phyloP scores from a whole-genome alignment of 2,329 filamentous ascomycete species.

The Biscogniauxia mediterranea region DNA sequence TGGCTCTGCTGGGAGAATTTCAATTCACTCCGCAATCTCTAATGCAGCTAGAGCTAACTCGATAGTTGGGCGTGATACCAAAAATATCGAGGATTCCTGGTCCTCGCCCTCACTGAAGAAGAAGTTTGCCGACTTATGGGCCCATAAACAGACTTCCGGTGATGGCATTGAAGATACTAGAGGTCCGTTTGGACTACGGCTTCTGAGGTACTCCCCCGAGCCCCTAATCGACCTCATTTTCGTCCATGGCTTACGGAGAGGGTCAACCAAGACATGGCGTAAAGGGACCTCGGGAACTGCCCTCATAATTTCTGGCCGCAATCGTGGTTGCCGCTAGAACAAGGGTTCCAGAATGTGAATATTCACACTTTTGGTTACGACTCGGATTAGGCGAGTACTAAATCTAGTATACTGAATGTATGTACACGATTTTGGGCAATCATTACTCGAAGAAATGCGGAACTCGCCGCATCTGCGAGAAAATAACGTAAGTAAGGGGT shows the following conservation, averaged over 20 bases:
- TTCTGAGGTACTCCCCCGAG: conserved; percentile 28
- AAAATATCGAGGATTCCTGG: not conserved
- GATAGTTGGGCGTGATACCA: not conserved
- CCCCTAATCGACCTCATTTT: conserved; percentile 40
- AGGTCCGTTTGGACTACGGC: conserved; percentile 26
- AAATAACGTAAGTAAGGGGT: not conserved
- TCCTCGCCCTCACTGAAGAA: not conserved
- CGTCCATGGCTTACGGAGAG: conserved; percentile 41
- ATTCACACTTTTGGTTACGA: conserved; percentile 35
- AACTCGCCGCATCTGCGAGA: conserved; percentile 21
- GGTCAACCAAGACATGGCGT: conserved; percentile 42
- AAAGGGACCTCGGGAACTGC: conserved; percentile 29
- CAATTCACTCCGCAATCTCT: not conserved
- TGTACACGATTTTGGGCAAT: conserved; percentile 32
- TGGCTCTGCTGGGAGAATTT: not conserved
- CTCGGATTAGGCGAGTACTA: conserved; percentile 25
- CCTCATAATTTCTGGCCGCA: conserved; percentile 39
- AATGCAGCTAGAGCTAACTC: too few species aligned
- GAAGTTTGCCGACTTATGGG: not conserved
- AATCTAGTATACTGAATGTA: conserved; percentile 25
- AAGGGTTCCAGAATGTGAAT: conserved; percentile 26
- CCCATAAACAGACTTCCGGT: not conserved
- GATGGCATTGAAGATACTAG: conserved; percentile 6
- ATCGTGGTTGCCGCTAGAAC: conserved; percentile 37
- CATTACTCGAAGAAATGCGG: conserved; percentile 29